A percentile compares a stretch with the other conserved stretches of the same genome.
Conservation (phyloP, 139 green algal species). For the Dunaliella sp. region DNA sequence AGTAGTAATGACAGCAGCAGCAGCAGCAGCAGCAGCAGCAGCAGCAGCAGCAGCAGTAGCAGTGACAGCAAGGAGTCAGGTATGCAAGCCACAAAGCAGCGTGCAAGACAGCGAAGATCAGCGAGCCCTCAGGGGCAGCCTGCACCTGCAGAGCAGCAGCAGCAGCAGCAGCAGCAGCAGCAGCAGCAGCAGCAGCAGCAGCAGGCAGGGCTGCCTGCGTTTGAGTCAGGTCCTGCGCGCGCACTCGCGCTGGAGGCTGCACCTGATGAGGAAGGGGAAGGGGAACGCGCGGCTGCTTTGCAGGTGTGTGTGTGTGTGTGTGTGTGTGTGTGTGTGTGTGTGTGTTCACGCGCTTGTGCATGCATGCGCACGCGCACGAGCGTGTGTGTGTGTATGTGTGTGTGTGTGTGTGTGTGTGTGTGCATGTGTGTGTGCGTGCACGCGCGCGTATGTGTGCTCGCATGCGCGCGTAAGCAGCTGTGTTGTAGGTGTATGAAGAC, state of each 20-base stretch:
- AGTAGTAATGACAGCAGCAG: not conserved
- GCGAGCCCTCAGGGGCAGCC: not conserved
- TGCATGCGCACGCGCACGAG: too few species aligned
- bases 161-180: not conserved
- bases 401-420: too few species aligned
- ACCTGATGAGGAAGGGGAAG: not conserved
- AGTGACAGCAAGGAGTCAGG: not conserved
- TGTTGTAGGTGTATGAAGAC: too few species aligned
- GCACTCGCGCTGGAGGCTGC: not conserved
- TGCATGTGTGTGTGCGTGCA: too few species aligned
- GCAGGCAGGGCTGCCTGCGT: not conserved
- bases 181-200: conserved; percentile 6
- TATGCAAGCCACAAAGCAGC: not conserved
- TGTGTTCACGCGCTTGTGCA: too few species aligned
- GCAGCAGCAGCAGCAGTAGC: not conserved
- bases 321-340: not conserved
- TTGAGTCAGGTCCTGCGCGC: not conserved
- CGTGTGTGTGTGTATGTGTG: too few species aligned
- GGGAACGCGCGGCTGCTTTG: not conserved
- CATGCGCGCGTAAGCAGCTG: too few species aligned
- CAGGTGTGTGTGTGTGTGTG: not conserved
- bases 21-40: conserved; percentile 11
- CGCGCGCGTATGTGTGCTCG: too few species aligned
- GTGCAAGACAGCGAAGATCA: too few species aligned
- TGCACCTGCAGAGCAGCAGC: conserved; percentile 3